A percentile compares a stretch with the other conserved stretches of the same genome.
These are phyloP conservation scores for Magnusiomyces ingens DNA, from an alignment of 1,139 yeast species.

Conservation along the genomic window DNA sequence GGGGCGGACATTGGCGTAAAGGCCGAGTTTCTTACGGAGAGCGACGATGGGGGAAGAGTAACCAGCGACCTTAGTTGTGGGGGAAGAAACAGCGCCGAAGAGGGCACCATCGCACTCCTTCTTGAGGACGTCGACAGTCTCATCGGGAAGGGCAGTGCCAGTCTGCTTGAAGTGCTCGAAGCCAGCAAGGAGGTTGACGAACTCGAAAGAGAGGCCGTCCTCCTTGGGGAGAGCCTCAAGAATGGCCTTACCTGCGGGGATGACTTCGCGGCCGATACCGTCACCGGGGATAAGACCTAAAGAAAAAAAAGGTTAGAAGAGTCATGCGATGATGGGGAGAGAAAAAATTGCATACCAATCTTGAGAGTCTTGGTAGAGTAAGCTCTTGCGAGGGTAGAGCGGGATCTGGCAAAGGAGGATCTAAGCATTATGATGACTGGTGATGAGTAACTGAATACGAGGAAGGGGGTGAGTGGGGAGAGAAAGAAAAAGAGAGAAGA, in stretches of 20 bases:
- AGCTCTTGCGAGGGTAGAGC: constrained; percentile 16
- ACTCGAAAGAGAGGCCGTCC: constrained; percentile 74
- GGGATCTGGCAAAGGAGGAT: constrained; percentile 10
- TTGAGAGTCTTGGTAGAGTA: constrained; percentile 27
- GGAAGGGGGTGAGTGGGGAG: neutral
- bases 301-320: neutral
- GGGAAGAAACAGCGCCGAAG: constrained; percentile 94
- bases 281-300: constrained; percentile 87
- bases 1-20: constrained; percentile 96
- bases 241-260: constrained; percentile 86
- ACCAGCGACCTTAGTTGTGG: constrained; percentile 88
- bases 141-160: constrained; percentile 92
- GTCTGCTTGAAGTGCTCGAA: constrained; percentile 87
- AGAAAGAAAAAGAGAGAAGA: constrained; percentile 6
- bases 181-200: constrained; percentile 86
- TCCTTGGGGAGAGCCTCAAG: constrained; percentile 72
- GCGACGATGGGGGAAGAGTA: constrained; percentile 98
- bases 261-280: constrained; percentile 96
- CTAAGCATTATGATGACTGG: constrained; percentile 12
- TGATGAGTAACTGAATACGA: neutral
- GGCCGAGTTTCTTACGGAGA: constrained; percentile 85
- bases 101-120: constrained; percentile 91
- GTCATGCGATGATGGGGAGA: neutral
- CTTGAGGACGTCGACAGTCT: constrained; percentile 74
- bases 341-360: constrained; percentile 23